Evolutionary conservation across 257 asterid species (phyloP).

Genomic region (Agastache rugosa): DNA sequence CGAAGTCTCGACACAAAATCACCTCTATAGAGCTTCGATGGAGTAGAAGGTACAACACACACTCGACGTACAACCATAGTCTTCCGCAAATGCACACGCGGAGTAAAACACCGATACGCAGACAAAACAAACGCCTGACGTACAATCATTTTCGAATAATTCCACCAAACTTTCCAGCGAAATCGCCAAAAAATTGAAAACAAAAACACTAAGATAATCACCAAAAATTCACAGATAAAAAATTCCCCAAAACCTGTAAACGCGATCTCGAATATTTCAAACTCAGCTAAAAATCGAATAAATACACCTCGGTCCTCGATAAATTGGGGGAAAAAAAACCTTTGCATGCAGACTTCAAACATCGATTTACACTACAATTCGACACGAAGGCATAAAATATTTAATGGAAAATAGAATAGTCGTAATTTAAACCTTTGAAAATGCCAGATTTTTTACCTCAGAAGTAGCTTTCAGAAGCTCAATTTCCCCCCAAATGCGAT

Average conservation of each 20-base stretch:
- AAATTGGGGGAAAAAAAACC: neutral
- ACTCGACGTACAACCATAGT: slow-evolving; percentile 37
- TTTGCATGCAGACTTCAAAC: slow-evolving; percentile 27
- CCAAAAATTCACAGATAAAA: neutral
- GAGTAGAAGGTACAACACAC: slow-evolving; percentile 42
- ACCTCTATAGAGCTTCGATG: slow-evolving; percentile 44
- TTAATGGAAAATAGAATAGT: neutral
- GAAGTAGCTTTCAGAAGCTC: slow-evolving; percentile 30
- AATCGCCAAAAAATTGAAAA: too few relatives aligned
- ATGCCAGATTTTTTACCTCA: slow-evolving; percentile 28
- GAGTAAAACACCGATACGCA: slow-evolving; percentile 33
- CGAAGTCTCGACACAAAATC: slow-evolving; percentile 24
- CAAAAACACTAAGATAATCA: neutral
- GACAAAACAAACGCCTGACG: slow-evolving; percentile 38
- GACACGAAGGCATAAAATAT: neutral
- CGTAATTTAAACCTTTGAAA: neutral
- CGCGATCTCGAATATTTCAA: neutral
- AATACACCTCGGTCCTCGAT: neutral
- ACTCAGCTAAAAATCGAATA: slow-evolving; percentile 6
- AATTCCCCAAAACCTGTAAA: neutral
- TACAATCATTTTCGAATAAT: slow-evolving; percentile 35
- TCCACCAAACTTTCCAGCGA: neutral
- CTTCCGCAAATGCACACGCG: slow-evolving; percentile 32
- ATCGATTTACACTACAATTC: neutral
- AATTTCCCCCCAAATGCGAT: neutral